Evolutionary conservation across 805 yeast species (phyloP).

Genomic region (Monosporozyma siamensis): DNA sequence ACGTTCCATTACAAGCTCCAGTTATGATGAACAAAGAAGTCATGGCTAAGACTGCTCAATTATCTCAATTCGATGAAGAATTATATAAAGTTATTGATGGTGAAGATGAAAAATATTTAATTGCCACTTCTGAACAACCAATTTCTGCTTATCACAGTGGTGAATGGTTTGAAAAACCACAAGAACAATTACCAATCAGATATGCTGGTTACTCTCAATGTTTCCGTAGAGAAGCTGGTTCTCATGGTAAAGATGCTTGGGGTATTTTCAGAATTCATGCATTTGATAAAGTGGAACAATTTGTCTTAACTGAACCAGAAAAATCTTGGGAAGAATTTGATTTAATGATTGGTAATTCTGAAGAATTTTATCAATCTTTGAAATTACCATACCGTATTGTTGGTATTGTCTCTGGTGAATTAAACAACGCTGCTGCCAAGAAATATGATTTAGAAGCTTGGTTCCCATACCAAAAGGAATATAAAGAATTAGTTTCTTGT

Average conservation of each 20-base stretch:
- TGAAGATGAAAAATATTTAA: conserved; percentile 92
- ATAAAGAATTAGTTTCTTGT: conserved; percentile 95
- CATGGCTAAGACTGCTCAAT: conserved; percentile 98
- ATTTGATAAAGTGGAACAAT: conserved; percentile 97
- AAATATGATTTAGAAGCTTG: conserved; percentile 98
- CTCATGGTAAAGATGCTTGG: conserved; percentile 99
- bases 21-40: conserved; percentile 99
- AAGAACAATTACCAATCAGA: conserved; percentile 91
- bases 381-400: conserved; percentile 95
- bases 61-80: conserved; percentile 96
- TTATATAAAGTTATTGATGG: conserved; percentile 95
- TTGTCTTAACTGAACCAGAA: conserved; percentile 92
- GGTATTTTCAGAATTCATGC: conserved; percentile 99
- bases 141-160: conserved; percentile 94
- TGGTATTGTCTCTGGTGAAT: conserved; percentile 96
- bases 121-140: conserved; percentile 99
- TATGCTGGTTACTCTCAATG: conserved; percentile 98
- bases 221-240: conserved; percentile 99
- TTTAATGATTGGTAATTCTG: conserved; percentile 83
- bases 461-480: conserved; percentile 99
- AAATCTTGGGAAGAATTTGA: conserved; percentile 97
- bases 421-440: conserved; percentile 98
- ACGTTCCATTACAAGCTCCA: conserved; percentile 92
- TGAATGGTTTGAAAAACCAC: conserved; percentile 98
- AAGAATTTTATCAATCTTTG: conserved; percentile 85